Base-by-base conservation (phyloP, 1,139 yeast species). In the Wickerhamomyces sp. region DNA sequence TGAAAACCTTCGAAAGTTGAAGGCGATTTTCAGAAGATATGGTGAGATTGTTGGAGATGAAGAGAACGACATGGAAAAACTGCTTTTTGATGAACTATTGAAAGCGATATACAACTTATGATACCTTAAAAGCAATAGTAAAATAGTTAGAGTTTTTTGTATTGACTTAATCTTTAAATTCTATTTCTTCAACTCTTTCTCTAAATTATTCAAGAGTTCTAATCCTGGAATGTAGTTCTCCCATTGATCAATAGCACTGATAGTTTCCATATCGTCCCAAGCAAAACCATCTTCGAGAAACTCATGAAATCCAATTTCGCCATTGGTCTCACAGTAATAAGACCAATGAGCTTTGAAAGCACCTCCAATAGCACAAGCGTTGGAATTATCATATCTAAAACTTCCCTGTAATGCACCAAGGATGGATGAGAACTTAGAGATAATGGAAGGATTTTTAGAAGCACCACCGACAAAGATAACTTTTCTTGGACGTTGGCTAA, bases 291-390 rank as follows among this genome's bases (percentile, higher is more conserved):
- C 63, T 32, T 58, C 62, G 37, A 78, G 50, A 52, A 69, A 69
- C 13, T 61, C 41, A 32, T 44, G 41, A 40, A 28, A 32, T 38
- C 46, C 22, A 29, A 37, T 27, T n/a, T 26, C 20, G 10, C 31
- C 40, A 26, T 33, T 32, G 12, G 29, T 22, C 8, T 30, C 16
- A 18, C 44, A 44, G 16, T 38, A 37, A 20, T 30, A 32, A 36
- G 81, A 71, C 85, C 94, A 87, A 34, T 82, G 68, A 1, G 96
- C 94, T 55, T 85, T 83, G 59, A 73, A 84, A 28, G 95, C 94
- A 5, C 96, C 95, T n/a, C 96, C 96, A 32, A 85, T 62, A 2
- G 96, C 96, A 68, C 96, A 88, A 1, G 96, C 94, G 59, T 88
- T 88, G 6, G 91, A 78, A 32, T 86, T 74, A 51, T 85, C 91